Conservation (phyloP, 108 stramenopile genomes). For the Cyclotella sp. region DNA sequence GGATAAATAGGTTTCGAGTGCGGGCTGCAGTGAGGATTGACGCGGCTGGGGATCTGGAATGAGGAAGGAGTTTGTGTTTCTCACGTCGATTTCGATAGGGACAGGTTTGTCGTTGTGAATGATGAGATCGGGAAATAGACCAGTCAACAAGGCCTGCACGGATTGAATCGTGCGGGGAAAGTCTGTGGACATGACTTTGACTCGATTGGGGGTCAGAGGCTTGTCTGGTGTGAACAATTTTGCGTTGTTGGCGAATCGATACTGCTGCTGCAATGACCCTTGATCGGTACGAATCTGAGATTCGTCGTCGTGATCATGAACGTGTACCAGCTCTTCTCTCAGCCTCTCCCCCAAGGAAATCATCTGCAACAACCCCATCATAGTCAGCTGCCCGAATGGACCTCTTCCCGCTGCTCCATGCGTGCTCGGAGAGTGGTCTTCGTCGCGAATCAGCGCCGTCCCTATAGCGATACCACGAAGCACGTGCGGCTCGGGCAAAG, state of each 20-base stretch:
- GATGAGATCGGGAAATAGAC: conserved; percentile 63
- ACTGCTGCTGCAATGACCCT: conserved; percentile 10
- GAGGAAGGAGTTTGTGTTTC: conserved; percentile 63
- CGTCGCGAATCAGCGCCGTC: conserved; percentile 44
- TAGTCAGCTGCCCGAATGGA: conserved; percentile 81
- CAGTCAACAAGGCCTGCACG: conserved; percentile 76
- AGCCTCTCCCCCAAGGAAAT: conserved; percentile 67
- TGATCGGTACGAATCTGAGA: neutral
- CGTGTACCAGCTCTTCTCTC: conserved; percentile 55
- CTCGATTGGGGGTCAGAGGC: conserved; percentile 54
- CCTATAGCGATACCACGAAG: conserved; percentile 57
- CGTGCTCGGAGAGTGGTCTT: neutral
- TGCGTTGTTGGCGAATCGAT: conserved; percentile 24
- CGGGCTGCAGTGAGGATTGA: conserved; percentile 59
- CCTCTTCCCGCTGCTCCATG: conserved; percentile 70
- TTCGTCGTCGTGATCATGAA: conserved; percentile 11
- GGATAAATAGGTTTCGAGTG: conserved; percentile 63
- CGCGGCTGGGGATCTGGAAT: conserved; percentile 90
- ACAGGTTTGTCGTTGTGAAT: neutral
- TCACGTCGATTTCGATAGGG: conserved; percentile 69
- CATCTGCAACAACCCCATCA: conserved; percentile 82
- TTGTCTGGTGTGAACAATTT: conserved; percentile 32
- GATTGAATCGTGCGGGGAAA: conserved; percentile 85
- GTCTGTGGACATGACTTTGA: conserved; percentile 70
- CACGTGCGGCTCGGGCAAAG: conserved; percentile 56